These are phyloP conservation scores for Fusarium mangiferae DNA, from an alignment of 2,329 filamentous ascomycete genomes.

Conservation along the genomic window DNA sequence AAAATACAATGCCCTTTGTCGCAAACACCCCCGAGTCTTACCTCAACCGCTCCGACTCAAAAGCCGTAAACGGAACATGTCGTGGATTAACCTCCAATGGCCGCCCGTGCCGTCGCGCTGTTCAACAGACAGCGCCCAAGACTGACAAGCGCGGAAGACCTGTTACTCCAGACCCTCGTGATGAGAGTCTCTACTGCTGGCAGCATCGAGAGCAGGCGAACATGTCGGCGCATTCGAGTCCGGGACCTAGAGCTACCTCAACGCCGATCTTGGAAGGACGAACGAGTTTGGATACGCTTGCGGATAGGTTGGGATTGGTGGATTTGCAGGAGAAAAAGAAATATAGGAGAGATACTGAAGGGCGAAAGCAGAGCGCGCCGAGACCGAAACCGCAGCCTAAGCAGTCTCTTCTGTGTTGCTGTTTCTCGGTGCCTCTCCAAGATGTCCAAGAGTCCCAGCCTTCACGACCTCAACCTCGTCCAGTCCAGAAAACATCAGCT, in stretches of 20 bases:
- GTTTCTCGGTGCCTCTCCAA: slow-evolving; percentile 61
- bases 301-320: slow-evolving; percentile 81
- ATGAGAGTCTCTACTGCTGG: slow-evolving; percentile 84
- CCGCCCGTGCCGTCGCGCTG: slow-evolving; percentile 81
- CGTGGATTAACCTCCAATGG: slow-evolving; percentile 86
- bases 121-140: slow-evolving; percentile 55
- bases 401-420: slow-evolving; percentile 57
- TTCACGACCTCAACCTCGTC: slow-evolving; percentile 58
- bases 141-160: slow-evolving; percentile 35
- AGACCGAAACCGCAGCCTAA: slow-evolving; percentile 29
- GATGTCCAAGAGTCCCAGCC: slow-evolving; percentile 54
- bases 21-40: slow-evolving; percentile 80
- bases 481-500: slow-evolving; percentile 52
- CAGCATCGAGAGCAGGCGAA: slow-evolving; percentile 91
- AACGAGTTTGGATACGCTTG: slow-evolving; percentile 87
- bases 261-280: slow-evolving; percentile 70
- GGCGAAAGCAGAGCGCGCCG: slow-evolving; percentile 19
- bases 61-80: slow-evolving; percentile 85
- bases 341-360: slow-evolving; percentile 42
- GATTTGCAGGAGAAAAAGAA: slow-evolving; percentile 64
- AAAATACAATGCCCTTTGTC: slow-evolving; percentile 52
- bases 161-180: slow-evolving; percentile 58
- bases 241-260: slow-evolving; percentile 54
- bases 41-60: slow-evolving; percentile 83
- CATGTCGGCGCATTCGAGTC: slow-evolving; percentile 57